A percentile compares a stretch with the other conserved stretches of the same genome.
Evolutionary conservation across 1,284 basidiomycete species (phyloP).

Genomic region (Sphagnurus paluster): DNA sequence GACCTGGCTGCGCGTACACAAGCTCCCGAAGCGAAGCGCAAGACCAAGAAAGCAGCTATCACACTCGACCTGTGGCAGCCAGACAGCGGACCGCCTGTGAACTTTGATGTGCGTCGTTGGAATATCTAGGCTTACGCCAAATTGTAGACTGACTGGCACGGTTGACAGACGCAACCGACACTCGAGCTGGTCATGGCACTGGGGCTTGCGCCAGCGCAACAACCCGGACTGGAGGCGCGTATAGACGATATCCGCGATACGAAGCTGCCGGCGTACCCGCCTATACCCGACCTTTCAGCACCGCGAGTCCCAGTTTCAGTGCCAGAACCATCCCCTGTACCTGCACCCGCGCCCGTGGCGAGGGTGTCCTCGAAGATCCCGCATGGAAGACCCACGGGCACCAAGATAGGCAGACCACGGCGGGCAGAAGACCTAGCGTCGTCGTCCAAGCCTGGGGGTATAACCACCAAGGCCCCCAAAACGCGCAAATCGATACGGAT

Average conservation of each 20-base stretch:
- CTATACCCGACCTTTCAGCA: conserved; percentile 17
- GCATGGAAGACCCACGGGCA: neutral
- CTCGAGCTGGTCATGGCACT: conserved; percentile 21
- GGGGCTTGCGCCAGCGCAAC: conserved; percentile 8
- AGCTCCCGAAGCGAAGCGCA: conserved; percentile 2
- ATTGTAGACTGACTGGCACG: neutral
- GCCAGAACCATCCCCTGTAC: conserved; percentile 11
- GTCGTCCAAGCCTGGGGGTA: neutral
- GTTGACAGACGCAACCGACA: conserved; percentile 14
- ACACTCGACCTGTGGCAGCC: conserved; percentile 20
- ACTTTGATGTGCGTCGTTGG: conserved; percentile 18
- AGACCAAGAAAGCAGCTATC: neutral
- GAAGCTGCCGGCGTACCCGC: conserved; percentile 24
- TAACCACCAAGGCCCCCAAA: neutral
- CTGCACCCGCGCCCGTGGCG: neutral
- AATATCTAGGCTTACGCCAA: neutral
- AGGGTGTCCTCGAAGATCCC: conserved; percentile 8
- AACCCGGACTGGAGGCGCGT: conserved; percentile 18
- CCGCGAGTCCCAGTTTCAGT: conserved; percentile 12
- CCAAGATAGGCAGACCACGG: neutral
- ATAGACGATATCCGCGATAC: conserved; percentile 27
- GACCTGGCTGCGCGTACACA: conserved; percentile 13
- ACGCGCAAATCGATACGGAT: conserved; percentile 25
- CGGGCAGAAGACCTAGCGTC: neutral
- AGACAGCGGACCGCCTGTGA: conserved; percentile 5